Conservation (phyloP, 2,329 filamentous ascomycete genomes). For the Diaporthe sp. region DNA sequence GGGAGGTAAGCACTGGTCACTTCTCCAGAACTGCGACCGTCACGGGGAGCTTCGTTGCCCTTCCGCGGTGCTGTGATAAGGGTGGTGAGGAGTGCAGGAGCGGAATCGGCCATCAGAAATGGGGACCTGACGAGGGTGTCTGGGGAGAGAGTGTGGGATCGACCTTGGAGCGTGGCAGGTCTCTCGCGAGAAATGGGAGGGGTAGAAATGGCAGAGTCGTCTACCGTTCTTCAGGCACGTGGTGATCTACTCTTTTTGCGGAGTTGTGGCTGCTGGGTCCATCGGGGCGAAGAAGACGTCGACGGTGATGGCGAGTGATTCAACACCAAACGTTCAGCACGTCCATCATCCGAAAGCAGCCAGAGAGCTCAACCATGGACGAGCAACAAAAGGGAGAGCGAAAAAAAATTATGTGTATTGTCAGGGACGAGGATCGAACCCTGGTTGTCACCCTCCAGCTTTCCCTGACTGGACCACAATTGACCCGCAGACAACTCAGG, state of each 20-base stretch:
- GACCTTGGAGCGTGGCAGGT: constrained; percentile 49
- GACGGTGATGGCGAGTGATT: neutral
- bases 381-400: neutral
- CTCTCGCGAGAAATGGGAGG: neutral
- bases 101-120: constrained; percentile 48
- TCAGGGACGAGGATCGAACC: neutral
- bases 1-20: neutral
- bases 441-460: neutral
- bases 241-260: neutral
- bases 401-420: neutral
- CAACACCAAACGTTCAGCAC: neutral
- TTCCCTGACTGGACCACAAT: neutral
- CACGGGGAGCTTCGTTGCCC: constrained; percentile 1
- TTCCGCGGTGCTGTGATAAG: constrained; percentile 7
- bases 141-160: constrained; percentile 59
- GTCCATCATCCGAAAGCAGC: neutral
- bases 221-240: neutral
- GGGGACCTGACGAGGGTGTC: constrained; percentile 55
- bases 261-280: neutral
- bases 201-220: neutral
- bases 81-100: neutral
- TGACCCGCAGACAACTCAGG: neutral
- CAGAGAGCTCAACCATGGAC: no score
- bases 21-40: constrained; percentile 33
- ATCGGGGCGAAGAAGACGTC: neutral